Percentiles rank a stretch among this genome's conserved stretches.
Conservation (phyloP, 306 rosid species). For the Cicer bijugum region DNA sequence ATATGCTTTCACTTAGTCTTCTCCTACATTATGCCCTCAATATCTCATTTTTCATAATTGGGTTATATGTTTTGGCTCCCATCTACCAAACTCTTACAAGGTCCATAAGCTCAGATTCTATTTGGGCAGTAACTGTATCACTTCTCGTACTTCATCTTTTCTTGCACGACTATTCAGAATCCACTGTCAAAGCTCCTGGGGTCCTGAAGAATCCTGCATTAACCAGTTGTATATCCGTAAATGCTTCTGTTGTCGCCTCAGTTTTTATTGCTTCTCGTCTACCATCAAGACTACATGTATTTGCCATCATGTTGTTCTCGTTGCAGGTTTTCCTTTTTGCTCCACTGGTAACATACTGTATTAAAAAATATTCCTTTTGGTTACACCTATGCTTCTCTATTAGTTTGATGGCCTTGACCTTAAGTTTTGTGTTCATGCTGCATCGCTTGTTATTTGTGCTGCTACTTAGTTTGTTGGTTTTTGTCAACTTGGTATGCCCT, state of each 20-base stretch:
- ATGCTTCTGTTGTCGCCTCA: constrained; percentile 91
- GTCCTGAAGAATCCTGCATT: constrained; percentile 67
- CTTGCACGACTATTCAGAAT: constrained; percentile 86
- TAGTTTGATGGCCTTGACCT: constrained; percentile 60
- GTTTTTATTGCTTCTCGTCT: constrained; percentile 87
- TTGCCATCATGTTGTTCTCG: constrained; percentile 82
- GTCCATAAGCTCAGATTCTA: constrained; percentile 91
- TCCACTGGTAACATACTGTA: constrained; percentile 78
- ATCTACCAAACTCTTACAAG: constrained; percentile 88
- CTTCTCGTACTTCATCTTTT: constrained; percentile 83
- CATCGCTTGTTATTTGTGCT: constrained; percentile 62
- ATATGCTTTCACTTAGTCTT: constrained; percentile 73
- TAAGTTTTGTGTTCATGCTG: constrained; percentile 66
- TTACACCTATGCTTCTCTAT: constrained; percentile 76
- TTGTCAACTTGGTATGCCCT: constrained; percentile 81
- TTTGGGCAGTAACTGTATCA: constrained; percentile 74
- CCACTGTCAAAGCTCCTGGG: constrained; percentile 71
- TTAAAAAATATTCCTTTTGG: constrained; percentile 71
- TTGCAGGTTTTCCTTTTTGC: constrained; percentile 89
- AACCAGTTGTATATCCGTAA: constrained; percentile 81
- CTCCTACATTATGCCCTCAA: constrained; percentile 74
- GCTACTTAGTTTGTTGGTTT: constrained; percentile 70
- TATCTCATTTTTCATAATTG: constrained; percentile 72
- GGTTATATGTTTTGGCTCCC: constrained; percentile 83
- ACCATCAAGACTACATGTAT: constrained; percentile 83